Evolutionary conservation across 768 basidiomycete genomes (phyloP), one percentile per base, ranked within the genome.

Genomic region (Termitomyces sp.): DNA sequence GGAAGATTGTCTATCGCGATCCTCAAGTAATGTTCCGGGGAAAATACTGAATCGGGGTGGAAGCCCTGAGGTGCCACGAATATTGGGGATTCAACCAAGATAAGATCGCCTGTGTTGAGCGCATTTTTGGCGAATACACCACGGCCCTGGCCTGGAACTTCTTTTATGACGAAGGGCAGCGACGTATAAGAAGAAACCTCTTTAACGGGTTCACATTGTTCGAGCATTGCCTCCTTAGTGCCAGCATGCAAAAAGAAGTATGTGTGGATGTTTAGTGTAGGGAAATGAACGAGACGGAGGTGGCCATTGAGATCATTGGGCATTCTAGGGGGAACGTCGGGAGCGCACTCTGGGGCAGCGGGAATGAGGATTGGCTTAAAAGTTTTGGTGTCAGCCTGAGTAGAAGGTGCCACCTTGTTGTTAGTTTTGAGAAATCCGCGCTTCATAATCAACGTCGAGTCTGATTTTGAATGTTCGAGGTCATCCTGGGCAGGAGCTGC

Each of bases 111-210:
- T 27, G 52, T 42, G 11, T 48, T 27, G 16, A 54, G 32, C 4
- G 42, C 55, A 17, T 48, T 54, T 5, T 11, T 48, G 9, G 56
- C 35, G 40, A 58, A 61, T 25, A 49, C 25, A 19, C 56, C 61
- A 17, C 19, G 37, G 10, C 65, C 63, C n/a, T 55, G 50, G 1
- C 59, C 59, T 16, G 60, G 43, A 39, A 50, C 39, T 16, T 57
- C 47, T 25, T 32, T 19, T 12, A 44, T 25, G 40, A 8, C 21
- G 34, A 47, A 34, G 5, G 49, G 11, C 19, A 5, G 2, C 17
- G n/a, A 27, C 25, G 9, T 8, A 9, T 11, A 3, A 11, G 35
- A 10, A 12, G 9, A 5, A 17, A 6, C 2, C 5, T 3, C 32
- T 12, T 37, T 37, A n/a, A 50, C 9, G 19, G 23, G 35, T 39